Conservation (phyloP, 2,329 filamentous ascomycete genomes). For the Zalaria sp. region DNA sequence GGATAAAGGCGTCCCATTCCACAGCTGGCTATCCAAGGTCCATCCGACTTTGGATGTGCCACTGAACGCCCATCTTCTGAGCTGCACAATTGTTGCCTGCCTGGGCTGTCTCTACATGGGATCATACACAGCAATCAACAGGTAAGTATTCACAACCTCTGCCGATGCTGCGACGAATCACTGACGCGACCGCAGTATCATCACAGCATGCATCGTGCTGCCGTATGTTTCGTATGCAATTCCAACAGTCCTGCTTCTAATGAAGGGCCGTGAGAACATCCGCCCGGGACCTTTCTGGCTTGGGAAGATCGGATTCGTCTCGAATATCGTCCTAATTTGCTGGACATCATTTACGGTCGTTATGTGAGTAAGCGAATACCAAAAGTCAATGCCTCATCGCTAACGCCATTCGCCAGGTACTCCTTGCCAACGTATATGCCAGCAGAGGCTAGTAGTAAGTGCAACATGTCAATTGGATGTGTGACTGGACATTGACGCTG, state of each 20-base stretch:
- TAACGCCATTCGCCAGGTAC: neutral
- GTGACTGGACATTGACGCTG: too few relatives aligned
- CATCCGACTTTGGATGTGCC: constrained; percentile 29
- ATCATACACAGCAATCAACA: constrained; percentile 26
- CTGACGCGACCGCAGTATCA: constrained; percentile 9
- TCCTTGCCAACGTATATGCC: constrained; percentile 5
- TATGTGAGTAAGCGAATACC: constrained; percentile 12
- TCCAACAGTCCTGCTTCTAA: constrained; percentile 31
- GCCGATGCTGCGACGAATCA: neutral
- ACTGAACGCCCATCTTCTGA: constrained; percentile 27
- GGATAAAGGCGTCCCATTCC: constrained; percentile 34
- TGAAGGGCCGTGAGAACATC: constrained; percentile 30
- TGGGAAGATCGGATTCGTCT: constrained; percentile 26
- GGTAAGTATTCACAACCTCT: constrained; percentile 12
- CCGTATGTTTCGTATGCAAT: constrained; percentile 24
- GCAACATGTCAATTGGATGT: too few relatives aligned
- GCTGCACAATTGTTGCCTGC: constrained; percentile 29
- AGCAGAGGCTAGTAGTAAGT: constrained; percentile 1
- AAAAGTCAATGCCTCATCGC: too few relatives aligned
- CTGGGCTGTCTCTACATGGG: constrained; percentile 33
- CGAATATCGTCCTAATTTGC: constrained; percentile 28
- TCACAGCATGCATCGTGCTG: constrained; percentile 27
- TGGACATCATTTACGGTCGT: constrained; percentile 38
- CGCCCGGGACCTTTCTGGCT: constrained; percentile 34
- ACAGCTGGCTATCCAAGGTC: constrained; percentile 25